phyloP scores from a whole-genome alignment of 176 grass and related monocot genomes.

The Eragrostis curvula region DNA sequence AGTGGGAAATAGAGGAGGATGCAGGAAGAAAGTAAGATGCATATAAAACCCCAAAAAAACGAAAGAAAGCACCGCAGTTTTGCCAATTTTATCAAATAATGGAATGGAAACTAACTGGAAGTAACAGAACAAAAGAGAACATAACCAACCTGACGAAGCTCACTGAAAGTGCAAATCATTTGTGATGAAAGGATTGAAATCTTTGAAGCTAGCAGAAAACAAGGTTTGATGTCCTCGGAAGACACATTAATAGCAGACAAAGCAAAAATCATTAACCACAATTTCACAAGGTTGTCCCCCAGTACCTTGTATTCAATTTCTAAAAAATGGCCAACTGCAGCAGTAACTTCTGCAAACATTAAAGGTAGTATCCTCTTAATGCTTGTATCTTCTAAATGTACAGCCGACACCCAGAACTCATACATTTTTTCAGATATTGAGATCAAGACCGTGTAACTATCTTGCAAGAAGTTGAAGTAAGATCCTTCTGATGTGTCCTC shows the following conservation, averaged over 20 bases:
- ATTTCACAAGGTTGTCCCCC: constrained; percentile 62
- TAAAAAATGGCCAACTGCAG: constrained; percentile 69
- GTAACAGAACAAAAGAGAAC: constrained; percentile 24
- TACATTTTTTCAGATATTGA: constrained; percentile 75
- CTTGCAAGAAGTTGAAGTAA: constrained; percentile 88
- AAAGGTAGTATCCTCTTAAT: constrained; percentile 81
- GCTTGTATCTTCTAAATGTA: constrained; percentile 56
- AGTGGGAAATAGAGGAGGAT: constrained; percentile 13
- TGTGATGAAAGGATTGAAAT: constrained; percentile 75
- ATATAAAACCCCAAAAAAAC: constrained; percentile 12
- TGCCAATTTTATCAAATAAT: constrained; percentile 16
- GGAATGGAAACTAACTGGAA: neutral
- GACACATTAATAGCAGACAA: constrained; percentile 74
- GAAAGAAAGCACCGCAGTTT: neutral
- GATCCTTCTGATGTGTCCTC: constrained; percentile 77
- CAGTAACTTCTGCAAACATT: constrained; percentile 73
- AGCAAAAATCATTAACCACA: constrained; percentile 91
- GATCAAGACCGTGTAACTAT: constrained; percentile 65
- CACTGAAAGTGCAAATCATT: constrained; percentile 79
- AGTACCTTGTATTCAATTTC: constrained; percentile 94
- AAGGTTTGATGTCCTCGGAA: constrained; percentile 64
- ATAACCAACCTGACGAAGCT: constrained; percentile 94
- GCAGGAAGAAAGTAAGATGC: constrained; percentile 14
- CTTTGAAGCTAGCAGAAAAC: constrained; percentile 63
- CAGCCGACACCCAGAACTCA: constrained; percentile 72